Conservation (phyloP, 495 filamentous ascomycete species). For the Echria macrotheca region DNA sequence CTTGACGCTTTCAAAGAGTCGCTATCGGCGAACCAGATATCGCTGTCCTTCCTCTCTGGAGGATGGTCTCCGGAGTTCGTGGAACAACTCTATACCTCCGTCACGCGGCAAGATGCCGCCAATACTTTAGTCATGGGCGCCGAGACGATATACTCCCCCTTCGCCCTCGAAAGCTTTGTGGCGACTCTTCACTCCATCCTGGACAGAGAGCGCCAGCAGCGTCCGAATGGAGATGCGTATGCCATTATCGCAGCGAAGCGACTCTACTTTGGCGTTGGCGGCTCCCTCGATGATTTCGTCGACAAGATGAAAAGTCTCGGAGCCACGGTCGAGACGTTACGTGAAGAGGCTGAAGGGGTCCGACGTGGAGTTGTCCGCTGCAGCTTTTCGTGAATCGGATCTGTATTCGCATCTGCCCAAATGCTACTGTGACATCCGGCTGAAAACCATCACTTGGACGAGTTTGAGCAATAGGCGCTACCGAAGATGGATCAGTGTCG, state of each 20-base stretch:
- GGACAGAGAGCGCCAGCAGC: constrained; percentile 42
- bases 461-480: too few species aligned
- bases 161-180: constrained; percentile 66
- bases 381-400: constrained; percentile 21
- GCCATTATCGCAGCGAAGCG: constrained; percentile 87
- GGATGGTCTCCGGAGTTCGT: constrained; percentile 72
- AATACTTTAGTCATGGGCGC: constrained; percentile 66
- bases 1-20: constrained; percentile 55
- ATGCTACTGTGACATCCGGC: too few species aligned
- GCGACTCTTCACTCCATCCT: constrained; percentile 64
- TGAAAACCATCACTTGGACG: too few species aligned
- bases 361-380: constrained; percentile 48
- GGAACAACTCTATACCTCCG: constrained; percentile 41
- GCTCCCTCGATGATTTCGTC: constrained; percentile 85
- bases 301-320: constrained; percentile 51
- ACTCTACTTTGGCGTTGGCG: constrained; percentile 95
- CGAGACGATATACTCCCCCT: constrained; percentile 92
- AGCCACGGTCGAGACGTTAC: constrained; percentile 51
- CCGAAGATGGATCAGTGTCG: not conserved
- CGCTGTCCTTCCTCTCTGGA: constrained; percentile 72
- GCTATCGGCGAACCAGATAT: constrained; percentile 51
- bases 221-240: constrained; percentile 38
- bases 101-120: constrained; percentile 14
- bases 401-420: too few species aligned
- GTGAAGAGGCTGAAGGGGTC: constrained; percentile 60